Evolutionary conservation across 768 basidiomycete species (phyloP), one percentile per base, ranked within the genome.

Genomic region (Auriscalpium microsporum): DNA sequence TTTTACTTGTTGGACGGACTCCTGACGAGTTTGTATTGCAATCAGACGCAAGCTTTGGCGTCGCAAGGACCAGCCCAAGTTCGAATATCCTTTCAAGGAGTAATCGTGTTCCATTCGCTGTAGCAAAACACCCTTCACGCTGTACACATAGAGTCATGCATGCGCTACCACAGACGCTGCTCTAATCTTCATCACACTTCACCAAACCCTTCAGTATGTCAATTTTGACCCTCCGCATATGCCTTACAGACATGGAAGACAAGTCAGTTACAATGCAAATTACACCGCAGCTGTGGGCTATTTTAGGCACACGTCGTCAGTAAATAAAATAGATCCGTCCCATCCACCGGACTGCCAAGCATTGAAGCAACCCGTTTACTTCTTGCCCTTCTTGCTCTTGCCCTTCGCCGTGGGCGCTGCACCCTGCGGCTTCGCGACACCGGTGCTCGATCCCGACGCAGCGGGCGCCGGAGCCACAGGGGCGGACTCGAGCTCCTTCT

Each of bases 1-100:
- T 48, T 0, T 16, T 53, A 28, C 17, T 33, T 33, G 38, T 44
- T 35, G 21, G 21, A 21, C 21, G 21, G 21, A 21, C 21, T 28
- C 50, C 58, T 58, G 28, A 62, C 50, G 14, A 13, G 8, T 6
- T 13, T 23, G 6, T 5, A 9, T 14, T 34, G 53, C 21, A 19
- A 55, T 21, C 67, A 95, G 92, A 82, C 87, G 84, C 68, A 96
- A 94, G 74, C 77, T 93, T 19, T 93, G 90, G 90, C 81, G 90
- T 57, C 82, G 90, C 50, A 93, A 86, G 66, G 90, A 93, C 66
- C 84, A 87, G 64, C 80, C 82, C 45, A 87, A 88, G 71, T 86
- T 96, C 45, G 79, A 83, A 8, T 97, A 94, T 70, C 94, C 94
- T 2, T 94, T 82, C 72, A 86, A 87, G 66, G 94, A 96, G 70